These are phyloP conservation scores for Rhododendron williamsianum DNA, from an alignment of 148 eudicot genomes.

Conservation along the genomic window DNA sequence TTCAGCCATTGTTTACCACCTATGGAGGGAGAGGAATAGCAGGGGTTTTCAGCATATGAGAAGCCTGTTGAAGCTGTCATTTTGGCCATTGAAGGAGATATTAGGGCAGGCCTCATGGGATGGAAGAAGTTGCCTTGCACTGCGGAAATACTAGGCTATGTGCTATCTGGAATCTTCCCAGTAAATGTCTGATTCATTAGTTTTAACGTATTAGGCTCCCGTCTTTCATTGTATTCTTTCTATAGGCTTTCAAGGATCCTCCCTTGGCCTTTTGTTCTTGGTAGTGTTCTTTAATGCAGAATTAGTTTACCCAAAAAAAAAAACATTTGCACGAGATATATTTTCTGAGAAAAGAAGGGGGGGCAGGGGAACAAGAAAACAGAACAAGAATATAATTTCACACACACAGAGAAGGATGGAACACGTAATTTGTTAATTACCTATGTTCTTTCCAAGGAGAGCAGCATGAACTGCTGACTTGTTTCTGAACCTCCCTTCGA, in stretches of 20 bases:
- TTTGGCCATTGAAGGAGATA: background rate
- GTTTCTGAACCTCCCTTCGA: background rate
- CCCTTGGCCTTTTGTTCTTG: background rate
- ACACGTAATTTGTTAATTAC: background rate
- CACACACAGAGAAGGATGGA: background rate
- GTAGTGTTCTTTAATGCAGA: background rate
- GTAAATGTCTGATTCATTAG: background rate
- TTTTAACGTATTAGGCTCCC: background rate
- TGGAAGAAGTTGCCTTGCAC: background rate
- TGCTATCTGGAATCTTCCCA: background rate
- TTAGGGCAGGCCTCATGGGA: background rate
- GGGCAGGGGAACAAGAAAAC: too few species aligned
- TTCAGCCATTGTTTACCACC: too few species aligned
- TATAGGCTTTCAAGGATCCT: background rate
- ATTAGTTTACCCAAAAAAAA: too few species aligned
- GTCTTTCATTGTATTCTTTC: background rate
- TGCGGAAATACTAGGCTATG: background rate
- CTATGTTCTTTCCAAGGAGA: conserved; percentile 14
- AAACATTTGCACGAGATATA: too few species aligned
- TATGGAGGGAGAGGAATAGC: too few species aligned
- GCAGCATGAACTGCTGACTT: conserved; percentile 31
- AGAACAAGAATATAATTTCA: too few species aligned
- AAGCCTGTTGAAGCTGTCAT: background rate
- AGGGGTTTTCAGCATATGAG: background rate
- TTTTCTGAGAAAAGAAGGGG: too few species aligned